phyloP scores from a whole-genome alignment of 2,329 filamentous ascomycete species.

The Xylaria digitata region DNA sequence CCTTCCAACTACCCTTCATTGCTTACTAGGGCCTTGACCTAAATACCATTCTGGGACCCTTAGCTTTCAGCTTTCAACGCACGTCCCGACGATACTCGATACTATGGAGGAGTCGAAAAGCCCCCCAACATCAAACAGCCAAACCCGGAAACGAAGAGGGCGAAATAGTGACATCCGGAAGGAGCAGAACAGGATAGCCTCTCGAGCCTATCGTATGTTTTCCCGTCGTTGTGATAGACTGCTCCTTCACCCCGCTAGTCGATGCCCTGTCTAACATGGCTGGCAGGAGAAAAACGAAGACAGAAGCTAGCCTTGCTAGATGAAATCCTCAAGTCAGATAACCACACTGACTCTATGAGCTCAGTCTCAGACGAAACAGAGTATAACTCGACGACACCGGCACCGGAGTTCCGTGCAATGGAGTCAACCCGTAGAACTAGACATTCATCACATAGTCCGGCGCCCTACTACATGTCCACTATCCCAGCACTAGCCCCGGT shows the following conservation, averaged over 20 bases:
- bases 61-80: slow-evolving; percentile 1
- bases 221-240: background rate
- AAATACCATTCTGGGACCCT: background rate
- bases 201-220: slow-evolving; percentile 51
- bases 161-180: slow-evolving; percentile 49
- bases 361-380: slow-evolving; percentile 48
- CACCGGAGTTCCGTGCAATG: slow-evolving; percentile 27
- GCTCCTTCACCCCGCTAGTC: slow-evolving; percentile 1
- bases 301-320: slow-evolving; percentile 57
- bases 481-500: slow-evolving; percentile 35
- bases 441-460: slow-evolving; percentile 44
- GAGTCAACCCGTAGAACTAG: slow-evolving; percentile 26
- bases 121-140: slow-evolving; percentile 29
- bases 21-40: background rate
- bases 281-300: slow-evolving; percentile 56
- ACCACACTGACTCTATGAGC: slow-evolving; percentile 47
- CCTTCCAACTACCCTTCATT: slow-evolving; percentile 6
- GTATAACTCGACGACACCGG: slow-evolving; percentile 35
- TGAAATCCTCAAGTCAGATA: slow-evolving; percentile 52
- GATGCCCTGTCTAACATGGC: slow-evolving; percentile 36
- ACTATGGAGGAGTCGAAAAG: slow-evolving; percentile 42
- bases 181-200: slow-evolving; percentile 49
- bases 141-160: slow-evolving; percentile 42
- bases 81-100: slow-evolving; percentile 21
- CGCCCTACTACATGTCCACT: slow-evolving; percentile 36